Base-by-base conservation (phyloP, 2,329 filamentous ascomycete genomes). In the Metarhizium album region DNA sequence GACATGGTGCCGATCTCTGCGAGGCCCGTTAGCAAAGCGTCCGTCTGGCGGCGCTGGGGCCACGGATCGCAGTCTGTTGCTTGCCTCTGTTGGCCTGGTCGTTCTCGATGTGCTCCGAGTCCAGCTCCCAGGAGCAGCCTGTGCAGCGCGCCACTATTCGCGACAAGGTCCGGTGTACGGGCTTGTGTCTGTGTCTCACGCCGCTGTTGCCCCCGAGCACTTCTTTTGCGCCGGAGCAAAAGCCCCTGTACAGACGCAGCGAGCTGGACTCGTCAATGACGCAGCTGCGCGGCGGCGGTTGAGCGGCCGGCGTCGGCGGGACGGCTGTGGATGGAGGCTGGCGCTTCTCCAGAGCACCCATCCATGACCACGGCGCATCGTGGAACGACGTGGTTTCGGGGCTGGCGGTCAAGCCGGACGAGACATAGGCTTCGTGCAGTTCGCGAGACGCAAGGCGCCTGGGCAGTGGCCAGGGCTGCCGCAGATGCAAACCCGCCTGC, bases 171-270 rank as follows among this genome's bases (percentile, higher is more conserved):
- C 52, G 38, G 47, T 70, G 59, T 50, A 76, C 72, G 24, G 74
- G 69, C 53, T 76, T 74, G 56, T 73, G 74, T 6, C 73, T 69
- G 55, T 71, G 74, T 57, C 72, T 75, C 45, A 79, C 68, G 5
- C 76, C 76, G 2, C 70, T 59, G 2, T 70, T 71, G 1, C 77
- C 77, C 40, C 66, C 65, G 29, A 73, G 61, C 1, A 74, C 69
- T 13, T 76, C 74, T 46, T 71, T 72, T 7, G 77, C 76, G 1
- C 77, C 77, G 18, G 72, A 69, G 43, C 78, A 81, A 55, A 80
- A 79, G 1, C 76, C 76, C 50, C 75, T 78, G 37, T 74, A 64
- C 11, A 72, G 62, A 45, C 74, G 72, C 53, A 79, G 79, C 0
- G 77, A 79, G 54, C 75, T 76, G 9, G 63, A 54, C 2, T 58